A percentile compares a stretch with the other conserved stretches of the same genome.
phyloP scores from a whole-genome alignment of 805 yeast genomes.

The Saturnispora mendoncae region DNA sequence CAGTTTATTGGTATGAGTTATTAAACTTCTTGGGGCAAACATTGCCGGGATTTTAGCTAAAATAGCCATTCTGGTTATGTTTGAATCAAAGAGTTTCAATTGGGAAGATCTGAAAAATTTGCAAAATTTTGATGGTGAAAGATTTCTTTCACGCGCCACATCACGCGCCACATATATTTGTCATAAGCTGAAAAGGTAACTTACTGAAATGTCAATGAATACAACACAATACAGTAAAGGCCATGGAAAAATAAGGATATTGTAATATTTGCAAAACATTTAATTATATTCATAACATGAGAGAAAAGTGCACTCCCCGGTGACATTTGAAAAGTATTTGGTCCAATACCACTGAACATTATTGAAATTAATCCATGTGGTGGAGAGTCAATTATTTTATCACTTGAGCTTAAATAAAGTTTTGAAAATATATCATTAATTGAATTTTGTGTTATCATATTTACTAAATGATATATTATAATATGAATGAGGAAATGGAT shows the following conservation, averaged over 20 bases:
- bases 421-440: background rate
- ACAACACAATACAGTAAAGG: background rate
- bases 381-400: background rate
- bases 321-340: background rate
- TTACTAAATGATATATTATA: slow-evolving; percentile 3
- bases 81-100: background rate
- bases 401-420: background rate
- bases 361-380: background rate
- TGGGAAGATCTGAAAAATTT: background rate
- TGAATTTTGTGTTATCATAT: background rate
- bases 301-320: background rate
- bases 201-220: background rate
- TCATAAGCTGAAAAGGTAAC: background rate
- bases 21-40: background rate
- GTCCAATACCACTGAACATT: background rate
- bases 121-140: background rate
- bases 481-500: slow-evolving; percentile 3
- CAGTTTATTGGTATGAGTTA: background rate
- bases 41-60: slow-evolving; percentile 1
- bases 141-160: no score
- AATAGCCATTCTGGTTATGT: slow-evolving; percentile 3
- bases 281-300: background rate
- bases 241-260: background rate
- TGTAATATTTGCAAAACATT: background rate
- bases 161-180: background rate